phyloP scores from a whole-genome alignment of 768 basidiomycete species.

The Phaeolepiota aurea region DNA sequence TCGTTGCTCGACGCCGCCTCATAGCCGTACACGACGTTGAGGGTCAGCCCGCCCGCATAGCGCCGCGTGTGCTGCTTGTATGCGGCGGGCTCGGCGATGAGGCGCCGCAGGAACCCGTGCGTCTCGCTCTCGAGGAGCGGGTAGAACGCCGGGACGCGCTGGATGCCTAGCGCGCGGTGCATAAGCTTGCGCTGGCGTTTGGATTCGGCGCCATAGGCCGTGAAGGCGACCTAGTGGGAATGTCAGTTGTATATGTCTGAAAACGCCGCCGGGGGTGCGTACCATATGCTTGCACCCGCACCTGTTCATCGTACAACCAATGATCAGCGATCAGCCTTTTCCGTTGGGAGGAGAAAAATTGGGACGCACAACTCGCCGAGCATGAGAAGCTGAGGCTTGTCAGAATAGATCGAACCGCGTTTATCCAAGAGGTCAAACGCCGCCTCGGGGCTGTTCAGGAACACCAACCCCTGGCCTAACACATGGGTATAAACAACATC shows the following conservation, averaged over 20 bases:
- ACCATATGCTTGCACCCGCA: slow-evolving; percentile 66
- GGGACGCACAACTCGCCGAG: slow-evolving; percentile 59
- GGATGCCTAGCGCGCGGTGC: slow-evolving; percentile 50
- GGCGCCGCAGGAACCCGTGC: slow-evolving; percentile 43
- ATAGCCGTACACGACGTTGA: slow-evolving; percentile 59
- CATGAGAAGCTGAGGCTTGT: slow-evolving; percentile 67
- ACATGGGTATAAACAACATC: slow-evolving; percentile 58
- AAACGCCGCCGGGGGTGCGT: slow-evolving; percentile 1
- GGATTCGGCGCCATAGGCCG: slow-evolving; percentile 52
- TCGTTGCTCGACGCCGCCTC: slow-evolving; percentile 27
- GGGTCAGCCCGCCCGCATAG: slow-evolving; percentile 51
- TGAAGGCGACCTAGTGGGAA: slow-evolving; percentile 46
- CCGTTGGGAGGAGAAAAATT: too few species aligned
- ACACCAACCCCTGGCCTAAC: slow-evolving; percentile 58
- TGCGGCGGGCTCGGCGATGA: slow-evolving; percentile 35
- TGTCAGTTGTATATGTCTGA: background rate
- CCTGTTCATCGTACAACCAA: too few species aligned
- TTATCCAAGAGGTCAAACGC: slow-evolving; percentile 62
- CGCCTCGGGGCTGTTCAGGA: slow-evolving; percentile 54
- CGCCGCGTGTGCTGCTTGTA: slow-evolving; percentile 31
- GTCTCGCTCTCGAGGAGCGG: slow-evolving; percentile 52
- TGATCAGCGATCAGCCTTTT: too few species aligned
- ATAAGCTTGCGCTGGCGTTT: slow-evolving; percentile 62
- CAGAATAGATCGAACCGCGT: slow-evolving; percentile 64
- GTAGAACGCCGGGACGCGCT: slow-evolving; percentile 45